Percentiles rank a stretch among this genome's conserved stretches.
Conservation (phyloP, 306 rosid species). For the Leucaena leucocephala region DNA sequence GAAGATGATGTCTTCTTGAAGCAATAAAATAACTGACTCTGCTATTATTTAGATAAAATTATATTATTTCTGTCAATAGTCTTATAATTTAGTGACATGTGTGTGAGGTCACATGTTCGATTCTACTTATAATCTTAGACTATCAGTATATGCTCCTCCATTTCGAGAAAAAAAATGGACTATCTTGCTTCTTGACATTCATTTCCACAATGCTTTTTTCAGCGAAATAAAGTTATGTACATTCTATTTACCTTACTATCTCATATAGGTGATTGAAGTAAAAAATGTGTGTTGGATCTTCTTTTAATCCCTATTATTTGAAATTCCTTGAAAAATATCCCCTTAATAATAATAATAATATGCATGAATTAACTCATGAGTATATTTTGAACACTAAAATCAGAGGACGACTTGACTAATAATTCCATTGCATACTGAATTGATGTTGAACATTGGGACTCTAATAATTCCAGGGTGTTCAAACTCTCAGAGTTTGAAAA, state of each 20-base stretch:
- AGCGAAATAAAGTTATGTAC: neutral
- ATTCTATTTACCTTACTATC: neutral
- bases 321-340: too few relatives aligned
- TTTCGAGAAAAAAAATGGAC: too few relatives aligned
- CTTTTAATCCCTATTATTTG: too few relatives aligned
- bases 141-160: too few relatives aligned
- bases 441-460: neutral
- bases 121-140: too few relatives aligned
- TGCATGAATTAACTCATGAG: neutral
- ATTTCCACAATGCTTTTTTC: neutral
- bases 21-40: constrained; percentile 35
- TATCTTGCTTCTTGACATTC: neutral
- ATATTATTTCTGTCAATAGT: too few relatives aligned
- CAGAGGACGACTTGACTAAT: neutral
- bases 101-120: too few relatives aligned
- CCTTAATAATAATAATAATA: too few relatives aligned
- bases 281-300: neutral
- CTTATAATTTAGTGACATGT: too few relatives aligned
- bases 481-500: neutral
- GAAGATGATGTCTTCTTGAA: constrained; percentile 16
- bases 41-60: constrained; percentile 36
- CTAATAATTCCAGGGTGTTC: neutral
- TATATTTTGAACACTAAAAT: too few relatives aligned
- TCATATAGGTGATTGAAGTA: too few relatives aligned
- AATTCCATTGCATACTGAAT: neutral